These are phyloP conservation scores for Pseudonitzschia pungens DNA, from an alignment of 108 stramenopile species.

Conservation along the genomic window DNA sequence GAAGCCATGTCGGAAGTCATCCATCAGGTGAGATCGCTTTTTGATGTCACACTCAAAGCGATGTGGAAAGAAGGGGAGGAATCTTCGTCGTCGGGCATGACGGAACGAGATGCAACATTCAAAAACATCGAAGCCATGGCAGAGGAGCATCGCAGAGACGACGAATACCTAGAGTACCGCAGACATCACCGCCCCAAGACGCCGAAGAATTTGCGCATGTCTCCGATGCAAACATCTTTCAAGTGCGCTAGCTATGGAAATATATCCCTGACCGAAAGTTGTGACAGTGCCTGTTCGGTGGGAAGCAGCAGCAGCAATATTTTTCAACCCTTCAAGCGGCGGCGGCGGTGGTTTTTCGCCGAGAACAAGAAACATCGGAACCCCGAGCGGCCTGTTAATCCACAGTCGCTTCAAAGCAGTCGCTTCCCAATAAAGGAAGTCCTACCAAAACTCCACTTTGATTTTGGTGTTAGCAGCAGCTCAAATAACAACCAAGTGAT, in stretches of 20 bases:
- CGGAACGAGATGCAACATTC: background rate
- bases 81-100: background rate
- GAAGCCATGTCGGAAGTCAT: conserved; percentile 21
- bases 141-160: background rate
- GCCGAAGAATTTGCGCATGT: conserved; percentile 15
- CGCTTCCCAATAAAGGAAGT: background rate
- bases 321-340: conserved; percentile 6
- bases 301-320: background rate
- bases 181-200: conserved; percentile 8
- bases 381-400: background rate
- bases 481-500: background rate
- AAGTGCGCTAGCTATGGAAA: background rate
- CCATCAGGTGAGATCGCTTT: conserved; percentile 16
- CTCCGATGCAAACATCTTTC: conserved; percentile 6
- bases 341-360: conserved; percentile 16
- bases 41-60: conserved; percentile 22
- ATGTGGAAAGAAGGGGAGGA: conserved; percentile 29
- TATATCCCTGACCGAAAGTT: background rate
- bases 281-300: background rate
- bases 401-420: background rate
- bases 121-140: background rate
- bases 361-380: background rate
- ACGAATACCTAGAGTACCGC: background rate
- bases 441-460: conserved; percentile 16
- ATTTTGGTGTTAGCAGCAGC: conserved; percentile 2